Evolutionary conservation across 1,284 basidiomycete species (phyloP).

Genomic region (Ceratobasidium sp.): DNA sequence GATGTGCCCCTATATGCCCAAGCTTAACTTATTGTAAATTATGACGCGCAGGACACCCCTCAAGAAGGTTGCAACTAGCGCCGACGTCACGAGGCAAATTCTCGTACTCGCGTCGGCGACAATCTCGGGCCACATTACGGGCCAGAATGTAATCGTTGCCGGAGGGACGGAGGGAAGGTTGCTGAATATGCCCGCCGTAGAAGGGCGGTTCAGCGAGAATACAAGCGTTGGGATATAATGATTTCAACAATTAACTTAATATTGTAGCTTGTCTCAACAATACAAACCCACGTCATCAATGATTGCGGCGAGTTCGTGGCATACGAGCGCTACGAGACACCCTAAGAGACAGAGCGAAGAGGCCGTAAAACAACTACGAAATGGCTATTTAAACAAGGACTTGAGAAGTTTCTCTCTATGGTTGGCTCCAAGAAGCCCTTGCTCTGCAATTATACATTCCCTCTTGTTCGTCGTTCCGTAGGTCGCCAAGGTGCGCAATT

Average conservation of each 20-base stretch:
- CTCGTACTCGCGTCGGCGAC: slow-evolving; percentile 70
- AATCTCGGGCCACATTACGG: slow-evolving; percentile 78
- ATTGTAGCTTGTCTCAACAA: background rate
- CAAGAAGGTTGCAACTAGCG: slow-evolving; percentile 74
- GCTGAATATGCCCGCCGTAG: slow-evolving; percentile 55
- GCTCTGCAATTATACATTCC: no score
- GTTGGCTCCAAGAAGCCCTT: no score
- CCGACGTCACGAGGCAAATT: slow-evolving; percentile 76
- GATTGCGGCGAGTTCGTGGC: background rate
- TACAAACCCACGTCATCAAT: background rate
- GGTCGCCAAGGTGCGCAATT: slow-evolving; percentile 2
- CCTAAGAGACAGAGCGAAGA: no score
- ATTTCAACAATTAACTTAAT: background rate
- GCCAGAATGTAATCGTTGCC: slow-evolving; percentile 77
- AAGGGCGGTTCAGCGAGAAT: background rate
- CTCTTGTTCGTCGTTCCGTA: no score
- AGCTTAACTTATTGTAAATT: background rate
- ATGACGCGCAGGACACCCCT: slow-evolving; percentile 68
- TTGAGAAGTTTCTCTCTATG: no score
- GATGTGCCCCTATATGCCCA: no score
- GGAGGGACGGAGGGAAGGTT: slow-evolving; percentile 82
- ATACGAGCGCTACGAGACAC: background rate
- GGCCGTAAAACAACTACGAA: no score
- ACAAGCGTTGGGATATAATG: background rate
- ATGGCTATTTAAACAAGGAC: no score